These are phyloP conservation scores for Coniferiporia weirii DNA, from an alignment of 1,284 basidiomycete genomes.

Conservation along the genomic window DNA sequence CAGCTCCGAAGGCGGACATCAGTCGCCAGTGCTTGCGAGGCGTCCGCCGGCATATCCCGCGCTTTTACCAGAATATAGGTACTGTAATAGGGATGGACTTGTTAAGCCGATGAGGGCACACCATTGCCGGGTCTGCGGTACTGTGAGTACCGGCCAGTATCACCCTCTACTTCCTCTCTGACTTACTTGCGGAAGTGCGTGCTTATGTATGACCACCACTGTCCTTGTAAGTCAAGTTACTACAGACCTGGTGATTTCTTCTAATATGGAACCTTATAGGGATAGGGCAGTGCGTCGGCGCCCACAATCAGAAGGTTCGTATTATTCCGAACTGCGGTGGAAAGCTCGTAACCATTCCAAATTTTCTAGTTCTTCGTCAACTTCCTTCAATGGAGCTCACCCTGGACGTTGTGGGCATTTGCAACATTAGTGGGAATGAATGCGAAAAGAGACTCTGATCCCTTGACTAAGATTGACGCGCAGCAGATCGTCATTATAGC, in stretches of 20 bases:
- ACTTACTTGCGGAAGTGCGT: slow-evolving; percentile 44
- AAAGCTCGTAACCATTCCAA: background rate
- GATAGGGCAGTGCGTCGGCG: slow-evolving; percentile 83
- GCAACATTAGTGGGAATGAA: slow-evolving; percentile 48
- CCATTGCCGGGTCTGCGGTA: slow-evolving; percentile 72
- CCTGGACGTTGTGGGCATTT: slow-evolving; percentile 58
- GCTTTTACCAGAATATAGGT: slow-evolving; percentile 51
- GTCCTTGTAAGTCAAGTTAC: slow-evolving; percentile 47
- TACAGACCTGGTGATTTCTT: background rate
- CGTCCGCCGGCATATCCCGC: slow-evolving; percentile 43
- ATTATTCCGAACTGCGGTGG: background rate
- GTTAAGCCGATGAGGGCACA: slow-evolving; percentile 69
- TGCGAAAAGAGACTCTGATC: slow-evolving; percentile 27
- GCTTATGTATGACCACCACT: slow-evolving; percentile 74
- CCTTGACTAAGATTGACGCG: slow-evolving; percentile 43
- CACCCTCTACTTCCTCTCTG: background rate
- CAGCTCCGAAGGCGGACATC: slow-evolving; percentile 11
- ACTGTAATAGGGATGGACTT: slow-evolving; percentile 51
- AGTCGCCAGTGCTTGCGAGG: slow-evolving; percentile 23
- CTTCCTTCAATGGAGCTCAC: slow-evolving; percentile 55
- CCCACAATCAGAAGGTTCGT: slow-evolving; percentile 66
- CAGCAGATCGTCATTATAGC: slow-evolving; percentile 63
- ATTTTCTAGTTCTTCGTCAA: slow-evolving; percentile 59
- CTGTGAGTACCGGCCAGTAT: slow-evolving; percentile 35
- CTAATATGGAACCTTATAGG: slow-evolving; percentile 32